These are phyloP conservation scores for Peronospora belbahrii DNA, from an alignment of 352 stramenopile species.

Conservation along the genomic window DNA sequence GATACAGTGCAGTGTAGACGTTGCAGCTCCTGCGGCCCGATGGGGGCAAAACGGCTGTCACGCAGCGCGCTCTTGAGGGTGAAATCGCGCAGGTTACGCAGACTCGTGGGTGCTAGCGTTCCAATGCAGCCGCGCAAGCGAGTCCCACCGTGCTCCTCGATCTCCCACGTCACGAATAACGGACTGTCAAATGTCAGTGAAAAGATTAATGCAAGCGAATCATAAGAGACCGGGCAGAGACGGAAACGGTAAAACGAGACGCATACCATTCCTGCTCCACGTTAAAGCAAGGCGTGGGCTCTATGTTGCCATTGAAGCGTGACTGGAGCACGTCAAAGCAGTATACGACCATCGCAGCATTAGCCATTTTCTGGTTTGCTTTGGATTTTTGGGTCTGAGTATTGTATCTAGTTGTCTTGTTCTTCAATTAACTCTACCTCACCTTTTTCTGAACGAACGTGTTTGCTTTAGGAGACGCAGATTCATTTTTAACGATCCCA, in stretches of 20 bases:
- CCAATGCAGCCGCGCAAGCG: conserved; percentile 71
- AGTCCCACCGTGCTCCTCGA: conserved; percentile 40
- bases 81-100: conserved; percentile 69
- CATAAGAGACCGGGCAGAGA: neutral
- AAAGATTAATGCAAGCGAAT: too few relatives aligned
- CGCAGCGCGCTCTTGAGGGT: conserved; percentile 78
- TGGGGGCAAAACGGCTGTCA: conserved; percentile 71
- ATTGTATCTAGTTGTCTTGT: too few relatives aligned
- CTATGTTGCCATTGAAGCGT: conserved; percentile 46
- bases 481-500: conserved; percentile 19
- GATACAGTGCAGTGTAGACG: conserved; percentile 72
- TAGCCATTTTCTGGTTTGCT: conserved; percentile 76
- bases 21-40: conserved; percentile 54
- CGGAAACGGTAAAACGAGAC: neutral
- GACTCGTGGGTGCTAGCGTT: conserved; percentile 53
- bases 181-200: conserved; percentile 32
- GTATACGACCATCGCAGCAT: conserved; percentile 73
- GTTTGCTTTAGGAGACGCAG: conserved; percentile 50
- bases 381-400: too few relatives aligned
- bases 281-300: conserved; percentile 50
- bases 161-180: conserved; percentile 82
- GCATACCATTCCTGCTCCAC: conserved; percentile 47
- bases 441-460: too few relatives aligned
- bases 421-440: too few relatives aligned
- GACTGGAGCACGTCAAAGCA: conserved; percentile 78